These are phyloP conservation scores for Echeveria elegans DNA, from an alignment of 164 flowering plant species.

Conservation along the genomic window DNA sequence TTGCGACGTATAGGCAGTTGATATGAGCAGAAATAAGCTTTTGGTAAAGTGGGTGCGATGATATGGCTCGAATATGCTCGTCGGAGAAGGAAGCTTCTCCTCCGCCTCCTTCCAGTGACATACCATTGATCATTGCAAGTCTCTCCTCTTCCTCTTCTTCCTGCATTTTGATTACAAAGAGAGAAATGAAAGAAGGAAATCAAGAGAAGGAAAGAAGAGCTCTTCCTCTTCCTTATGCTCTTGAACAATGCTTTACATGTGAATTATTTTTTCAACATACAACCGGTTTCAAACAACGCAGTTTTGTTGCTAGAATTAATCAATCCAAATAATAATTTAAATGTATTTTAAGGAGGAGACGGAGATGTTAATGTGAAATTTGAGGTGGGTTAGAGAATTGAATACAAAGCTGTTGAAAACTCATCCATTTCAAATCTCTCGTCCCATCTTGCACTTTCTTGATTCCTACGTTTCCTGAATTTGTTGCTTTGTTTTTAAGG, in stretches of 20 bases:
- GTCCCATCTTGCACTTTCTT: neutral
- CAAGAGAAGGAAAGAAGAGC: neutral
- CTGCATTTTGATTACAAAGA: neutral
- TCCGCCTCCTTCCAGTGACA: constrained; percentile 22
- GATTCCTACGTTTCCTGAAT: neutral
- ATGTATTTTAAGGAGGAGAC: neutral
- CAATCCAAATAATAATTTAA: no score
- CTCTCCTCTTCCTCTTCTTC: neutral
- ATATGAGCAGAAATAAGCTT: constrained; percentile 82
- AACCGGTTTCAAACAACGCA: no score
- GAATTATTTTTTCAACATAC: no score
- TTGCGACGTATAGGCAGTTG: constrained; percentile 81
- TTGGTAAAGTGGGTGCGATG: constrained; percentile 70
- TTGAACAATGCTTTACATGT: neutral
- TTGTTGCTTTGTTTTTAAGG: neutral
- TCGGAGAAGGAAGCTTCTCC: neutral
- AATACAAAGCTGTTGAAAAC: neutral
- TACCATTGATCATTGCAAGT: neutral
- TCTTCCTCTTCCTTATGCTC: neutral
- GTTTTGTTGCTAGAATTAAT: no score
- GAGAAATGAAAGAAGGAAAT: constrained; percentile 11
- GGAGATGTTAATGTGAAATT: neutral
- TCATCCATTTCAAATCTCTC: neutral
- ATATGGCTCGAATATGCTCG: constrained; percentile 24
- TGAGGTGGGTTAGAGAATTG: no score